phyloP scores from a whole-genome alignment of 345 rosid species.

The Heritiera fomes region DNA sequence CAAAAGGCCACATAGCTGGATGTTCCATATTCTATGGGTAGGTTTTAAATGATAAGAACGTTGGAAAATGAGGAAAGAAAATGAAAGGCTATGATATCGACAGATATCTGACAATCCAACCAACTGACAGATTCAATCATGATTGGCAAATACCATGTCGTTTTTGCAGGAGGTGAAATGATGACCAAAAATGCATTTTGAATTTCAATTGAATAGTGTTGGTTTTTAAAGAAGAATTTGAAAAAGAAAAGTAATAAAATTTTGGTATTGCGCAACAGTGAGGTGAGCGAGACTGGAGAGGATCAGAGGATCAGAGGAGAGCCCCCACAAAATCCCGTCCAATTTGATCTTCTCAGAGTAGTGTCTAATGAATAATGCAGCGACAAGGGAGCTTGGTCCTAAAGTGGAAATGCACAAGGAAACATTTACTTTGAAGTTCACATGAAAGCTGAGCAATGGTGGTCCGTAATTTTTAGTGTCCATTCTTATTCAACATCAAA shows the following conservation, averaged over 20 bases:
- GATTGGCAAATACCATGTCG: not conserved
- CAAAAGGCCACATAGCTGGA: slow-evolving; percentile 12
- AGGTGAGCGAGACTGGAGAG: not conserved
- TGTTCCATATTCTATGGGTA: not conserved
- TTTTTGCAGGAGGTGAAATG: not conserved
- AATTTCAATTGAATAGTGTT: not conserved
- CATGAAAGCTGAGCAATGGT: slow-evolving; percentile 12
- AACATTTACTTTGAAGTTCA: slow-evolving; percentile 7
- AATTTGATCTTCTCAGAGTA: not conserved
- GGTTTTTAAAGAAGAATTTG: not conserved
- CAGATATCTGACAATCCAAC: not conserved
- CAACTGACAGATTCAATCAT: slow-evolving; percentile 9
- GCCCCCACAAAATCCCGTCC: not conserved
- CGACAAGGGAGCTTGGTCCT: not conserved
- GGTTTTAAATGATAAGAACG: slow-evolving; percentile 15
- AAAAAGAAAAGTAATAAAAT: not conserved
- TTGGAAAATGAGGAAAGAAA: not conserved
- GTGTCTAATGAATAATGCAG: too few species aligned
- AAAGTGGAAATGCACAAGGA: not conserved
- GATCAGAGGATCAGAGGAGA: not conserved
- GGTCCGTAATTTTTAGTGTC: not conserved
- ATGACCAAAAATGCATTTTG: not conserved
- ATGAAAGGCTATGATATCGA: not conserved
- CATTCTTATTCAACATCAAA: not conserved
- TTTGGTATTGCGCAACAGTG: not conserved